phyloP scores from a whole-genome alignment of 179 eudicot genomes.

The Actinidia polygama region DNA sequence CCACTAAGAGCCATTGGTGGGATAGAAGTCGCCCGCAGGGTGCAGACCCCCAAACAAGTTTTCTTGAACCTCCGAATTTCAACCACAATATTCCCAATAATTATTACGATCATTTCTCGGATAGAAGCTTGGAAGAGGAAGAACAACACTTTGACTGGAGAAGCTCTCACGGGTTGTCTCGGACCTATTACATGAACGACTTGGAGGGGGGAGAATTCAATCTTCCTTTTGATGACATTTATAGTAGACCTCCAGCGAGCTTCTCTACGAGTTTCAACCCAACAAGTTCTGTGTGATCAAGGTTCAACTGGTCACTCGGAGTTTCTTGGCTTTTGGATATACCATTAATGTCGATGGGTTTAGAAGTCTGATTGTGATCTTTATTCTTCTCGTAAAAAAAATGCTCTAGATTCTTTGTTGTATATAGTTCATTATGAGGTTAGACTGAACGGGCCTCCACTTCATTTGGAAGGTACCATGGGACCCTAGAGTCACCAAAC shows the following conservation, averaged over 20 bases:
- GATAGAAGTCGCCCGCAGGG: constrained; percentile 43
- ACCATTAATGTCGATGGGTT: constrained; percentile 19
- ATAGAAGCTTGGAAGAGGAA: constrained; percentile 48
- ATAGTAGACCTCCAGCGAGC: constrained; percentile 41
- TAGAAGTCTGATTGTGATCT: neutral
- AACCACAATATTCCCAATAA: constrained; percentile 28
- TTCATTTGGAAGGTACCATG: constrained; percentile 19
- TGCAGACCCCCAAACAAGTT: constrained; percentile 48
- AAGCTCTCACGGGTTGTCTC: constrained; percentile 46
- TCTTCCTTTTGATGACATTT: constrained; percentile 85
- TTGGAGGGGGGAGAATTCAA: constrained; percentile 54
- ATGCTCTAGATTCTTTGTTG: constrained; percentile 48
- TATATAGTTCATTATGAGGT: constrained; percentile 39
- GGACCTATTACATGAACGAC: constrained; percentile 46
- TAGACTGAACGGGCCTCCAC: constrained; percentile 19
- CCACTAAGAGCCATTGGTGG: constrained; percentile 78
- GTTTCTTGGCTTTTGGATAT: constrained; percentile 30
- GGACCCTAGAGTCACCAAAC: neutral
- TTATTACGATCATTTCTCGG: constrained; percentile 41
- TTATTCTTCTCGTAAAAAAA: neutral
- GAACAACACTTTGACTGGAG: constrained; percentile 58
- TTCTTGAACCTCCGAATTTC: constrained; percentile 67
- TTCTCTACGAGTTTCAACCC: constrained; percentile 31
- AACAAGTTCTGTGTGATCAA: constrained; percentile 32
- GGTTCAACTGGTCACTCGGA: neutral